These are phyloP conservation scores for Papiliotrema flavescens DNA, from an alignment of 1,284 basidiomycete genomes.

Conservation along the genomic window DNA sequence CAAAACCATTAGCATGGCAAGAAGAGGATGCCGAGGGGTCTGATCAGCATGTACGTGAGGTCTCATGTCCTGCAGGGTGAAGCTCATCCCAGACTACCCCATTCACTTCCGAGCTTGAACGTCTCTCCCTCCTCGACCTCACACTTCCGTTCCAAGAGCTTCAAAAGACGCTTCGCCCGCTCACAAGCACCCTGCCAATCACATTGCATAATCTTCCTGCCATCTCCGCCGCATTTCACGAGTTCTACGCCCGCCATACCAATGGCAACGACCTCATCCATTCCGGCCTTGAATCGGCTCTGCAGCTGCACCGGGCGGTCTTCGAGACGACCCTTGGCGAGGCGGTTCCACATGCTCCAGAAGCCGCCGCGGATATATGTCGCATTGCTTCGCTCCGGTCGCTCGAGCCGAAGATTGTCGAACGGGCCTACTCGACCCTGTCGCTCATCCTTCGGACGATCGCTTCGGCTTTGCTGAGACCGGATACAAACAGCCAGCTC, in stretches of 20 bases:
- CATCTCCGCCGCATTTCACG: constrained; percentile 49
- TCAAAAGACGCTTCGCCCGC: constrained; percentile 57
- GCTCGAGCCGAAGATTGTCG: constrained; percentile 43
- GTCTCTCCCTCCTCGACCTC: constrained; percentile 61
- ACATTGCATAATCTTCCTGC: constrained; percentile 74
- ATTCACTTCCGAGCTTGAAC: constrained; percentile 43
- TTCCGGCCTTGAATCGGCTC: constrained; percentile 43
- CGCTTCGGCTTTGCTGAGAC: constrained; percentile 32
- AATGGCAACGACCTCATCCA: constrained; percentile 33
- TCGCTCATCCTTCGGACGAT: constrained; percentile 42
- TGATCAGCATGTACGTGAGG: no score
- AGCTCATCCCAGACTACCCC: constrained; percentile 40
- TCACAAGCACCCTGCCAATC: constrained; percentile 73
- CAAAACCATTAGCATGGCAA: constrained; percentile 42
- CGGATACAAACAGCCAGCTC: constrained; percentile 13
- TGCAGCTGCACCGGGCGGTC: constrained; percentile 42
- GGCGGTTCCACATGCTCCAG: constrained; percentile 25
- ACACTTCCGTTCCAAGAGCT: constrained; percentile 71
- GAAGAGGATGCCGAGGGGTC: constrained; percentile 20
- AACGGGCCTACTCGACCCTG: constrained; percentile 45
- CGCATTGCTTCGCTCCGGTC: constrained; percentile 37
- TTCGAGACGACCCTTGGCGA: constrained; percentile 52
- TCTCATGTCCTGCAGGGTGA: no score
- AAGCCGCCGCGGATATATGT: constrained; percentile 27
- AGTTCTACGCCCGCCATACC: constrained; percentile 53